Conservation (phyloP, 768 basidiomycete genomes). For the Boletus rubroflammeus region DNA sequence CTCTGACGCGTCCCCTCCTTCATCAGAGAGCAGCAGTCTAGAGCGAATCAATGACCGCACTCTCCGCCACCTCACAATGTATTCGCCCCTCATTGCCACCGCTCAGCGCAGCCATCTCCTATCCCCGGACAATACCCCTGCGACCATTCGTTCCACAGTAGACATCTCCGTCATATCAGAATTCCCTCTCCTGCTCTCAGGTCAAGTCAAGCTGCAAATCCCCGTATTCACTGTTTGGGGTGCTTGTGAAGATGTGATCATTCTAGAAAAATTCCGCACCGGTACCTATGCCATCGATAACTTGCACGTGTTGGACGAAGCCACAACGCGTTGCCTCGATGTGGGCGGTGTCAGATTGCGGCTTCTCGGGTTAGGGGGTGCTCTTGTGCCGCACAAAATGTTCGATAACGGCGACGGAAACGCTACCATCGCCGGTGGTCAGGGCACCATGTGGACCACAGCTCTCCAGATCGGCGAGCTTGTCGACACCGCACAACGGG, state of each 20-base stretch:
- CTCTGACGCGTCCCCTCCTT: constrained; percentile 18
- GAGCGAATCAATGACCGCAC: constrained; percentile 94
- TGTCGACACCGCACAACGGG: constrained; percentile 93
- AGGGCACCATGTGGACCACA: constrained; percentile 99
- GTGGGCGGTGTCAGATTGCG: constrained; percentile 92
- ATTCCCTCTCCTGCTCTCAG: constrained; percentile 87
- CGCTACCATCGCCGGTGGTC: constrained; percentile 97
- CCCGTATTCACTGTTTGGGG: constrained; percentile 98
- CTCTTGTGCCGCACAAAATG: constrained; percentile 91
- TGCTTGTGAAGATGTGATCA: constrained; percentile 90
- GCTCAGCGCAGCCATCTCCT: constrained; percentile 78
- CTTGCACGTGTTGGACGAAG: constrained; percentile 90
- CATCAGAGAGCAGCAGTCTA: constrained; percentile 69
- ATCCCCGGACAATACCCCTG: constrained; percentile 62
- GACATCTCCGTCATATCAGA: constrained; percentile 84
- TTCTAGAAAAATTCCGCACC: constrained; percentile 90
- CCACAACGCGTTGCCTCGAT: constrained; percentile 88
- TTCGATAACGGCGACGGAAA: constrained; percentile 92
- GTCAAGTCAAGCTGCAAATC: constrained; percentile 85
- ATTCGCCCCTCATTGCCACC: constrained; percentile 89
- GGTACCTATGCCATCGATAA: constrained; percentile 83
- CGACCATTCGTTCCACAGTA: constrained; percentile 68
- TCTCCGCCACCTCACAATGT: constrained; percentile 92
- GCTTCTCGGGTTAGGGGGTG: constrained; percentile 93
- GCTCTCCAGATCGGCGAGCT: constrained; percentile 97